These are phyloP conservation scores for Pyrenophora seminiperda DNA, from an alignment of 2,329 filamentous ascomycete genomes.

Conservation along the genomic window DNA sequence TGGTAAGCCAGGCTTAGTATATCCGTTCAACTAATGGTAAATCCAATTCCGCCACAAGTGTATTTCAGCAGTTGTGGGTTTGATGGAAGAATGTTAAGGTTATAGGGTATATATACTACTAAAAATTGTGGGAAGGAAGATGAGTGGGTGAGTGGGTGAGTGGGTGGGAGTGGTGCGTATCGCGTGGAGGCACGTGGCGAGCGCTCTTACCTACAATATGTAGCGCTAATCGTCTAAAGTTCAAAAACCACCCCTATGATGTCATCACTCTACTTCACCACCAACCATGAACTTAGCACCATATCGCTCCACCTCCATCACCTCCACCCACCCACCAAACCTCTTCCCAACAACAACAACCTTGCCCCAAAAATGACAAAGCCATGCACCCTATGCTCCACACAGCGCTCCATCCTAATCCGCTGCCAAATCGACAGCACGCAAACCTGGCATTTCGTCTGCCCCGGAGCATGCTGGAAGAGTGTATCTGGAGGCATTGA, in stretches of 20 bases:
- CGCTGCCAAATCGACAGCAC: constrained; percentile 52
- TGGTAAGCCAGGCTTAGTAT: no score
- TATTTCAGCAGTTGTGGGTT: no score
- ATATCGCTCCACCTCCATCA: background rate
- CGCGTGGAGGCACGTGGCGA: no score
- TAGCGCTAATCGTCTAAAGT: no score
- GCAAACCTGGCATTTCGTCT: constrained; percentile 52
- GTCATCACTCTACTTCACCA: constrained; percentile 10
- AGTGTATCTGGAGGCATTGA: constrained; percentile 52
- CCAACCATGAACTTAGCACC: background rate
- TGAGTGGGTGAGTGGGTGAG: background rate
- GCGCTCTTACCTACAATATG: no score
- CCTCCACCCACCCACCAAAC: background rate
- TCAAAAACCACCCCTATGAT: constrained; percentile 10
- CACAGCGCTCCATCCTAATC: constrained; percentile 47
- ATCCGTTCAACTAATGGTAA: no score
- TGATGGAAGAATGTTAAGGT: no score
- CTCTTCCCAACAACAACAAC: background rate
- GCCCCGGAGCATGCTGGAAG: constrained; percentile 52
- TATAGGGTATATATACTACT: no score
- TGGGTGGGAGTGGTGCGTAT: background rate
- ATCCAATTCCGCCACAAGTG: no score
- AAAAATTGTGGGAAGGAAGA: no score
- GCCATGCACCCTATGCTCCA: constrained; percentile 50
- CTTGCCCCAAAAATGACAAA: constrained; percentile 33